Conservation (phyloP, 805 yeast genomes). For the Candida koratica region DNA sequence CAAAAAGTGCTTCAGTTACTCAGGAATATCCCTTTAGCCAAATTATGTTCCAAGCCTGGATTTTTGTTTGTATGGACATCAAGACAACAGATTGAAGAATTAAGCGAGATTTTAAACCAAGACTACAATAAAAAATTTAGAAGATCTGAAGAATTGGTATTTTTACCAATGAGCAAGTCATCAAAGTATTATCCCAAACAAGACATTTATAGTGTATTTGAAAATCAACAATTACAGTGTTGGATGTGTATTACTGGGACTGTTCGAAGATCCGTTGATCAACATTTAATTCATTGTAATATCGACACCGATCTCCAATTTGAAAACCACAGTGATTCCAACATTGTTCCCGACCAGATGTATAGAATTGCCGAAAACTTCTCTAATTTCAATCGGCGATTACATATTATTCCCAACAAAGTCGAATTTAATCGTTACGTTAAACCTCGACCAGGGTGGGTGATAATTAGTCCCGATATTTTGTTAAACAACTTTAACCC, state of each 20-base stretch:
- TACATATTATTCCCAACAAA: conserved; percentile 78
- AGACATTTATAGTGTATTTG: conserved; percentile 42
- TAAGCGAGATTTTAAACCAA: conserved; percentile 51
- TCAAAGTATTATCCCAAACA: conserved; percentile 66
- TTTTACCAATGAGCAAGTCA: conserved; percentile 62
- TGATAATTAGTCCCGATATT: conserved; percentile 79
- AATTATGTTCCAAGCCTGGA: conserved; percentile 79
- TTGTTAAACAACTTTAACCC: conserved; percentile 63
- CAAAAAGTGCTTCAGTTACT: conserved; percentile 63
- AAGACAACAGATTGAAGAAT: conserved; percentile 62
- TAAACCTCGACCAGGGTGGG: conserved; percentile 83
- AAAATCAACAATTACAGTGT: conserved; percentile 89
- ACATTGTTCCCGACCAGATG: conserved; percentile 59
- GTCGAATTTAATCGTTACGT: conserved; percentile 64
- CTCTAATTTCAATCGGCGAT: conserved; percentile 71
- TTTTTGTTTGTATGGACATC: conserved; percentile 86
- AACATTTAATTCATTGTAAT: conserved; percentile 84
- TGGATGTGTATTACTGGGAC: conserved; percentile 98
- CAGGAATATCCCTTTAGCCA: conserved; percentile 63
- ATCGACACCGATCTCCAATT: conserved; percentile 84
- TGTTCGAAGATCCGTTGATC: conserved; percentile 78
- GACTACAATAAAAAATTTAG: conserved; percentile 63
- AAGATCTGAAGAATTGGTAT: conserved; percentile 85
- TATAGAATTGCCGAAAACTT: conserved; percentile 87
- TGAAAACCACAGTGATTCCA: conserved; percentile 36